Evolutionary conservation across 2,329 filamentous ascomycete species (phyloP), one percentile per base, ranked within the genome.

Genomic region (Plenodomus biglobosus): DNA sequence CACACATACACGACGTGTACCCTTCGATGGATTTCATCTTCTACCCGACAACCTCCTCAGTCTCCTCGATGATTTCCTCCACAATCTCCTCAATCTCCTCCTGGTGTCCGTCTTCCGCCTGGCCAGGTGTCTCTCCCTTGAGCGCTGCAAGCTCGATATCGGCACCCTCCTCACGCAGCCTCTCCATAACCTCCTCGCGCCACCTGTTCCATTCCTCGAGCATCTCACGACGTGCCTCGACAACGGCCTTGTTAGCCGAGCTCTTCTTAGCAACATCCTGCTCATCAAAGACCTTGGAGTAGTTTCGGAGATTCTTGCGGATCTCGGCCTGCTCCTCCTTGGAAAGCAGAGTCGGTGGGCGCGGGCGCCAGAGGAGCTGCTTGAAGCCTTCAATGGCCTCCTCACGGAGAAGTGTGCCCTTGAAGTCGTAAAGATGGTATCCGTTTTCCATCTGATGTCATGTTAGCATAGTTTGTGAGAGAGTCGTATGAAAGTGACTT

Each of bases 321-420:
- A 97, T 90, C 67, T 88, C 83, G 81, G 96, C 95, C 79, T 97
- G 94, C 80, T 99, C 92, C 56, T 97, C 92, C 78, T 96, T 96
- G 73, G 83, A 86, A 48, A 99, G 87, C 55, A 99, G 84, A n/a
- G 90, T 94, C 7, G 89, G 73, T 17, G 94, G 94, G 37, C 94
- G 88, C 17, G 94, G 94, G 38, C 94, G 88, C 94, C 94, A 99
- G 55, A 89, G 75, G 76, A 92, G 90, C 75, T 99, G 94, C 83
- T 96, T 96, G 84, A 99, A 97, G 75, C 95, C 95, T 60, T 99
- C 94, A 50, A 95, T 82, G 42, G 85, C 86, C 74, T 96, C 90
- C 76, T 99, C 95, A 50, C 91, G 86, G 45, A 99, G 84, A 45
- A 87, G 83, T 64, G 88, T 86, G 57, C 94, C 95, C 73, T 86